Conservation (phyloP, 345 rosid genomes). For the Linum trigynum region DNA sequence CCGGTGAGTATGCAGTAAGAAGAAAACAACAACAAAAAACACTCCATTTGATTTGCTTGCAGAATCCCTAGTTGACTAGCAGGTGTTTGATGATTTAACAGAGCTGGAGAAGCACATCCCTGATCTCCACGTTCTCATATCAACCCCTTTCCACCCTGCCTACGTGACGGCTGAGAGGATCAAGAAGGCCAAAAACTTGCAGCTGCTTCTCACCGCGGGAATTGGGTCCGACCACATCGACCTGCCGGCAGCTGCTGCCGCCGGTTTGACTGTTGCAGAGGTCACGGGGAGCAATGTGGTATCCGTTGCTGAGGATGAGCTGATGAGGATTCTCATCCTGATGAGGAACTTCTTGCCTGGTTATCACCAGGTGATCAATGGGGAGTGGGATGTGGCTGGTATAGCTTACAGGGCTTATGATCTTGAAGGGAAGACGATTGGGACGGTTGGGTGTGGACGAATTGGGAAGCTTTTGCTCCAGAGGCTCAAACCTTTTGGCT, state of each 20-base stretch:
- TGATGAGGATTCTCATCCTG: slow-evolving; percentile 87
- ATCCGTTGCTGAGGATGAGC: slow-evolving; percentile 92
- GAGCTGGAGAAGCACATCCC: slow-evolving; percentile 84
- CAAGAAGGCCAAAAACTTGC: slow-evolving; percentile 75
- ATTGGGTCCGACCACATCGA: slow-evolving; percentile 93
- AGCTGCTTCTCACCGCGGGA: slow-evolving; percentile 90
- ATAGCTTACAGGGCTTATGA: slow-evolving; percentile 82
- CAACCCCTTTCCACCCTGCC: slow-evolving; percentile 94
- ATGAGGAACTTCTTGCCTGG: slow-evolving; percentile 88
- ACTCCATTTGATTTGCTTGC: neutral
- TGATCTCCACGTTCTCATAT: slow-evolving; percentile 74
- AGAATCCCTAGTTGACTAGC: neutral
- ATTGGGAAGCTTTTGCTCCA: slow-evolving; percentile 85
- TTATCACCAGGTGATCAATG: slow-evolving; percentile 60
- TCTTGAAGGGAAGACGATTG: slow-evolving; percentile 91
- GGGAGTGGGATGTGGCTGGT: slow-evolving; percentile 93
- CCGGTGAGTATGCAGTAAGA: slow-evolving; percentile 30
- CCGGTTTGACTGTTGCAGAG: slow-evolving; percentile 86
- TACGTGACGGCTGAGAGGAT: slow-evolving; percentile 85
- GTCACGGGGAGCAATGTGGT: slow-evolving; percentile 92
- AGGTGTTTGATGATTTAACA: slow-evolving; percentile 18
- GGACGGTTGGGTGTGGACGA: slow-evolving; percentile 86
- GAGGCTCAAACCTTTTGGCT: slow-evolving; percentile 80
- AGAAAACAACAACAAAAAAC: too few relatives aligned
- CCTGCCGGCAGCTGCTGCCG: slow-evolving; percentile 75